Evolutionary conservation across 2,329 filamentous ascomycete genomes (phyloP), one percentile per base, ranked within the genome.

Genomic region (Colletotrichum cereale): DNA sequence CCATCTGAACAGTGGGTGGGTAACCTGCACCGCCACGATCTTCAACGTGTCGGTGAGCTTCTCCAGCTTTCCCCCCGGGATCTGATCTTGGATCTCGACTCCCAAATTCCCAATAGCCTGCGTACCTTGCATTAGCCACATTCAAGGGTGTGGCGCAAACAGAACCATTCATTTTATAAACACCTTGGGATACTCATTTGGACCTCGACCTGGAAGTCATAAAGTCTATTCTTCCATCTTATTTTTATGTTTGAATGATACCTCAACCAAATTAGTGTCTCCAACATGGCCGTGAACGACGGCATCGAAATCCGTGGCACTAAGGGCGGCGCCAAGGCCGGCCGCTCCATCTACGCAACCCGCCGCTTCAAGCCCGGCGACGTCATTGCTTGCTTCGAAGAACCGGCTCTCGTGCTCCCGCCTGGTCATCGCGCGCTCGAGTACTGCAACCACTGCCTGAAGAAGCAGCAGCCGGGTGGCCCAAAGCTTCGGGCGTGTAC

Each of bases 391-490:
- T 76, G 78, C 48, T 87, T 89, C 53, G 47, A 68, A 29, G 34
- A 65, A 31, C 83, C 84, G 6, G 79, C 84, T 48, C 76, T 89
- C 56, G 84, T 86, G 24, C 80, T 89, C 31, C 86, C 88, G 4
- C 82, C 84, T 50, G 81, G 82, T 47, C 77, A 81, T 6, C 81
- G 82, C 71, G 81, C 86, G 66, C 61, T 75, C 4, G 74, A 76
- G 21, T 81, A 84, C 40, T 90, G 88, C 81, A 84, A 84, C 73
- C 79, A 85, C 80, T 90, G 88, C 78, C 81, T 89, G 36, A 52
- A 38, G 4, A 63, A 47, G 18, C 24, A 40, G 44, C 44, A 47
- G 29, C 2, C 12, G 26, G 18, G 12, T 40, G 18, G 60, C 21
- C 77, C 77, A 31, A 56, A 61, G 36, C 65, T 72, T 2, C 67